Evolutionary conservation across 805 yeast species (phyloP).

Genomic region (Metschnikowia kunwiensis): DNA sequence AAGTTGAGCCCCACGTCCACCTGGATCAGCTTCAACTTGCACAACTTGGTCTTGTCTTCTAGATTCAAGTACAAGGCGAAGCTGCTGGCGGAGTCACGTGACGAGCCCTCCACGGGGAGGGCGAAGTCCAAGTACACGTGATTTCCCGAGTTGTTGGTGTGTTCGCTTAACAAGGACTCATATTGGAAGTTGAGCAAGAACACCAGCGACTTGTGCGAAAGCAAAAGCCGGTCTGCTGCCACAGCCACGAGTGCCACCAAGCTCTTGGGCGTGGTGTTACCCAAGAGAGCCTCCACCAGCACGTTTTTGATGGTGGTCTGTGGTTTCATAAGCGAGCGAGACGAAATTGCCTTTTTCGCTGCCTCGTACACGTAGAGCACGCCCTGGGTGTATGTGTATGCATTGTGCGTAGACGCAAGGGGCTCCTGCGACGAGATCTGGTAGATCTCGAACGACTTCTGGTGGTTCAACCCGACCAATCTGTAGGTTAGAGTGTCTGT

Average conservation of each 20-base stretch:
- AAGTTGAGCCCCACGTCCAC: conserved; percentile 66
- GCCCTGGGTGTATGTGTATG: conserved; percentile 24
- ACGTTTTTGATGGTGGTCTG: conserved; percentile 18
- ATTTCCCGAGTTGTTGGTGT: conserved; percentile 26
- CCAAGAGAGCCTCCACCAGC: conserved; percentile 20
- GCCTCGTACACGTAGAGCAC: conserved; percentile 24
- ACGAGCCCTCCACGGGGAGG: conserved; percentile 41
- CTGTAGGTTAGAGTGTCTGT: conserved; percentile 20
- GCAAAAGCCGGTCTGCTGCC: conserved; percentile 45
- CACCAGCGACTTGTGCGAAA: conserved; percentile 39
- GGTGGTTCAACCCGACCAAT: conserved; percentile 25
- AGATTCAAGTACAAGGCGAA: conserved; percentile 41
- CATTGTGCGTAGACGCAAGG: background rate
- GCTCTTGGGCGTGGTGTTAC: conserved; percentile 3
- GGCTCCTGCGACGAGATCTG: conserved; percentile 14
- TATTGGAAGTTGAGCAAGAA: conserved; percentile 45
- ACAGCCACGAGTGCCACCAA: conserved; percentile 36
- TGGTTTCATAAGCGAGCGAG: conserved; percentile 26
- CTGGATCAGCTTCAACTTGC: conserved; percentile 43
- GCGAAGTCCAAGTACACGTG: conserved; percentile 20
- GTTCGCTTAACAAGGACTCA: conserved; percentile 37
- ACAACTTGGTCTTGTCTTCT: conserved; percentile 41
- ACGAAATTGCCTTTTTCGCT: conserved; percentile 16
- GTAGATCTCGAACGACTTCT: conserved; percentile 24
- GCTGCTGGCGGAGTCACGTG: conserved; percentile 39